Evolutionary conservation across 805 yeast genomes (phyloP), one percentile per base, ranked within the genome.

Genomic region (Yamadazyma tumulicola): DNA sequence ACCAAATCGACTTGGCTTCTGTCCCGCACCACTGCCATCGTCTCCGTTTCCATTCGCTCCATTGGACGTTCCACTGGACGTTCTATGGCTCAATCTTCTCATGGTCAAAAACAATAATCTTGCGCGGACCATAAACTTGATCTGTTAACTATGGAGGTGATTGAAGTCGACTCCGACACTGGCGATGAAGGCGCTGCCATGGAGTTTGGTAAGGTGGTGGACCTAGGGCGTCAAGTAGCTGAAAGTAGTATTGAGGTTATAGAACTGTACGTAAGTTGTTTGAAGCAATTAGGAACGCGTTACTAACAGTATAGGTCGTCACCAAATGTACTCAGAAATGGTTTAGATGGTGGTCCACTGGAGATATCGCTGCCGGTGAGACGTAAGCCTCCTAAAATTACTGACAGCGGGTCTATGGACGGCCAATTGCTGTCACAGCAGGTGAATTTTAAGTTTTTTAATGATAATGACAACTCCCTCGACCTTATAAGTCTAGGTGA

Each of bases 51-150:
- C 34, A 31, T 23, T 31, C 6, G 29, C 17, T 17, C 35, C 35
- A 10, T 8, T 22, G 23, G 35, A 12, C 9, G 30, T 11, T 5
- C 37, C 37, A 20, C 16, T 22, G 27, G 37, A 27, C 8, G 37
- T 34, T 27, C 37, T 34, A 15, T 30, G 19, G 23, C 37, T 34
- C 4, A 34, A 28, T 27, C 37, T 19, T 28, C 37, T 34, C 31
- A 27, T 34, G 8, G 6, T 20, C n/a, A 21, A n/a, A n/a, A n/a
- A 25, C 11, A 21, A 21, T 21, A 9, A 9, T 21, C 23, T 21
- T 21, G 9, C 23, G 23, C 23, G n/a, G n/a, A n/a, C n/a, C n/a
- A 21, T 11, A 9, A 11, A 21, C 10, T 22, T 23, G 31, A 16
- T 24, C 29, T 26, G 29, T 24, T n/a, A 5, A 17, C 17, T 4